Evolutionary conservation across 2,329 filamentous ascomycete genomes (phyloP), one percentile per base, ranked within the genome.

Genomic region (Myotisia sp.): DNA sequence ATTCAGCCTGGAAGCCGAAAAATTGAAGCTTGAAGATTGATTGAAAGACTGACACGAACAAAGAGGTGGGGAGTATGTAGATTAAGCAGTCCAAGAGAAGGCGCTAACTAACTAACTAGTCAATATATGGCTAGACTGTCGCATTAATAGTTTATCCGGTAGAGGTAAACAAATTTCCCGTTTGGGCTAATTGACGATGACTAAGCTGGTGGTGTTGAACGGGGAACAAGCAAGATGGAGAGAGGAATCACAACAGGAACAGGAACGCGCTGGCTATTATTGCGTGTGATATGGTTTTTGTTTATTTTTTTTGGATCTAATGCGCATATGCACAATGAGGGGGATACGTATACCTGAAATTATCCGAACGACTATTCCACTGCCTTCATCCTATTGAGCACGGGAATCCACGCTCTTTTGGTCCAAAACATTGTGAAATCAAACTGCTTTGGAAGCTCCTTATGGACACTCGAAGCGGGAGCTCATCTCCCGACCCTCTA

Each of bases 401-500:
- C n/a, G n/a, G n/a, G n/a, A n/a, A n/a, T n/a, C n/a, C 22, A 23
- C 6, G 22, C n/a, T 23, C 22, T 23, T 23, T n/a, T 23, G 22
- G 22, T 23, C 14, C 19, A 17, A 22, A 21, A 6, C 18, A 23
- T 22, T 32, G 18, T 21, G n/a, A 22, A 18, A 30, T 18, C n/a
- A 12, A 6, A 21, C 10, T 17, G 29, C 21, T 32, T 17, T 23
- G 22, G 7, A 12, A 30, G 17, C 18, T 21, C 29, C 29, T 22
- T 32, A 54, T 57, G 49, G 49, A 48, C 37, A 51, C 51, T 38
- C 52, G 50, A 44, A 58, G 49, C 40, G 37, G 47, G 33, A 60
- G 50, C 43, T 61, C 58, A 38, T 62, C 58, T 26, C 58, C 58
- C 29, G 58, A 62, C 49, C 49, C 59, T 34, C 50, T 62, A 37